Conservation (phyloP, 192 early-diverging fungal species). For the Glomus cerebriforme region DNA sequence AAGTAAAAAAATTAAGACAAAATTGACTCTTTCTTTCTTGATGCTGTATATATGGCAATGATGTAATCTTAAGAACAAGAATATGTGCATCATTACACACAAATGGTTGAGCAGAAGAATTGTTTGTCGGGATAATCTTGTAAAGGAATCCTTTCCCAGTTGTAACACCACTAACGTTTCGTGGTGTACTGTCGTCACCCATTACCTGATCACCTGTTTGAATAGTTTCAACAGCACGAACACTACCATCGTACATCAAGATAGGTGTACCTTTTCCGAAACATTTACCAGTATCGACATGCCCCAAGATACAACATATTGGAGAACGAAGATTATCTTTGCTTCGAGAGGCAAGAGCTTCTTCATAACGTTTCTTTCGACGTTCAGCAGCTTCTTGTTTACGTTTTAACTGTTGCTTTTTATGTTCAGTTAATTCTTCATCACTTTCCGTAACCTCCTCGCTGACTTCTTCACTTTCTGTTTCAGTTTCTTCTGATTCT, state of each 20-base stretch:
- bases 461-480: conserved; percentile 19
- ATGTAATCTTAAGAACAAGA: conserved; percentile 44
- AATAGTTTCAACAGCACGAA: conserved; percentile 48
- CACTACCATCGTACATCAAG: conserved; percentile 49
- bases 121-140: conserved; percentile 41
- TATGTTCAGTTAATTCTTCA: conserved; percentile 14
- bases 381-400: conserved; percentile 83
- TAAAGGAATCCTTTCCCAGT: conserved; percentile 48
- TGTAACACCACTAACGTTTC: conserved; percentile 48
- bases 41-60: background rate
- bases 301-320: conserved; percentile 97
- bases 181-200: conserved; percentile 54
- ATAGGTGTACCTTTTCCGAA: conserved; percentile 43
- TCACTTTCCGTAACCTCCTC: conserved; percentile 17
- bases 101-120: conserved; percentile 40
- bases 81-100: conserved; percentile 58
- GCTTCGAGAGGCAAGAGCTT: conserved; percentile 80
- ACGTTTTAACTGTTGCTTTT: conserved; percentile 35
- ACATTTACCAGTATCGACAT: conserved; percentile 85
- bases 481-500: conserved; percentile 34
- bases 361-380: conserved; percentile 63
- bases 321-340: conserved; percentile 93
- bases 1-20: background rate
- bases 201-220: conserved; percentile 43
- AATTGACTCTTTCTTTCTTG: background rate